phyloP scores from a whole-genome alignment of 169 alveolate species.

The Eimeria praecox region DNA sequence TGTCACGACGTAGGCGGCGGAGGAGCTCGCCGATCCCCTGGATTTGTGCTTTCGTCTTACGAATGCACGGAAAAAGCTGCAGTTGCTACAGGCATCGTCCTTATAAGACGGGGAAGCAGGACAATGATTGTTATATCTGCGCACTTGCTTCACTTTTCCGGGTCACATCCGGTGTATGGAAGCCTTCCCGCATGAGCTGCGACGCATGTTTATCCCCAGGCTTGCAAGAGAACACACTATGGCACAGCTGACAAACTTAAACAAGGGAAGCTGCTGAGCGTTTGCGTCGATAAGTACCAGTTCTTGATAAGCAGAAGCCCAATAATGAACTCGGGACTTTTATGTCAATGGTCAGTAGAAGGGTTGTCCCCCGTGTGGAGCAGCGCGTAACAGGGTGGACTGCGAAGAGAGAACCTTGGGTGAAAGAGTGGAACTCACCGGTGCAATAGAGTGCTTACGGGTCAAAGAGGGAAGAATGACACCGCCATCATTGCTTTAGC shows the following conservation, averaged over 20 bases:
- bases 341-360: neutral
- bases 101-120: neutral
- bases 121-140: neutral
- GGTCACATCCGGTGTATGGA: neutral
- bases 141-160: neutral
- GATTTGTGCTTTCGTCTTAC: neutral
- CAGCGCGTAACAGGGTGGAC: too few relatives aligned
- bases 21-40: neutral
- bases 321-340: neutral
- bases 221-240: neutral
- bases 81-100: neutral
- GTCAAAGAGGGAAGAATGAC: too few relatives aligned
- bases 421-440: too few relatives aligned
- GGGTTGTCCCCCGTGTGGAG: neutral
- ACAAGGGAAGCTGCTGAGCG: neutral
- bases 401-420: too few relatives aligned
- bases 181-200: neutral
- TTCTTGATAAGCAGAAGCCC: neutral
- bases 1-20: neutral
- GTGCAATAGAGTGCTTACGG: too few relatives aligned
- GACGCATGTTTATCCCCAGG: neutral
- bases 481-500: too few relatives aligned
- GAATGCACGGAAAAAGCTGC: neutral
- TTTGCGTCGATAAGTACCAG: neutral
- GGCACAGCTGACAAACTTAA: neutral